These are phyloP conservation scores for Toxicodendron radicans DNA, from an alignment of 345 rosid genomes.

Conservation along the genomic window DNA sequence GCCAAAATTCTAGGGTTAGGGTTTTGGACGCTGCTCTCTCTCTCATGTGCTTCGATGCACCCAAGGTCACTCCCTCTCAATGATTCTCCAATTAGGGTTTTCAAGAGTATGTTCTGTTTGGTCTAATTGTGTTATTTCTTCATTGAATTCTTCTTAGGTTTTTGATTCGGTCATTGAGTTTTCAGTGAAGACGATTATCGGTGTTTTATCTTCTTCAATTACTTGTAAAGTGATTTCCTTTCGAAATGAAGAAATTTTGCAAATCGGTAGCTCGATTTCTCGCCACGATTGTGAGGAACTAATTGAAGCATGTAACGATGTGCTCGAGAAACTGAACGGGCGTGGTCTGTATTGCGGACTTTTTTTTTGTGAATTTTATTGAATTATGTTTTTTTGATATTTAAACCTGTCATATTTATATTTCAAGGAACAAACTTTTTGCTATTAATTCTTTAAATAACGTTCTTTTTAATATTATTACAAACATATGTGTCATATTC, in stretches of 20 bases:
- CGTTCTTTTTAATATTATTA: neutral
- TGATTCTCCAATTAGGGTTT: neutral
- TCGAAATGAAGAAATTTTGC: constrained; percentile 45
- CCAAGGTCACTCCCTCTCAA: constrained; percentile 43
- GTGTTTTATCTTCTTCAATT: constrained; percentile 54
- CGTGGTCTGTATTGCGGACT: constrained; percentile 37
- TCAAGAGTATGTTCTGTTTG: neutral
- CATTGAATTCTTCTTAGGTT: constrained; percentile 37
- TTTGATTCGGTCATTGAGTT: constrained; percentile 55
- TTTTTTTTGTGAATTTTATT: neutral
- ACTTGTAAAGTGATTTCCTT: constrained; percentile 36
- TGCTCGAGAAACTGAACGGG: constrained; percentile 41
- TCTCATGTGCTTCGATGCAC: constrained; percentile 67
- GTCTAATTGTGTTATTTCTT: constrained; percentile 1
- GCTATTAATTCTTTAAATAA: neutral
- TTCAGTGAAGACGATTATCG: constrained; percentile 52
- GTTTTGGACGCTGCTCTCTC: constrained; percentile 68
- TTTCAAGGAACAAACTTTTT: neutral
- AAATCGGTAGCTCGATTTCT: constrained; percentile 52
- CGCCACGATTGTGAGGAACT: constrained; percentile 41
- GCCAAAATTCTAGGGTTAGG: constrained; percentile 40
- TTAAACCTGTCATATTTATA: too few relatives aligned
- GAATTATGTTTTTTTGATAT: neutral
- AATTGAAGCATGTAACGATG: constrained; percentile 39
- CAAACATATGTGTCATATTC: neutral